Percentiles rank a stretch among this genome's conserved stretches.
Conservation (phyloP, 257 asterid species). For the Solanum medicagineum region DNA sequence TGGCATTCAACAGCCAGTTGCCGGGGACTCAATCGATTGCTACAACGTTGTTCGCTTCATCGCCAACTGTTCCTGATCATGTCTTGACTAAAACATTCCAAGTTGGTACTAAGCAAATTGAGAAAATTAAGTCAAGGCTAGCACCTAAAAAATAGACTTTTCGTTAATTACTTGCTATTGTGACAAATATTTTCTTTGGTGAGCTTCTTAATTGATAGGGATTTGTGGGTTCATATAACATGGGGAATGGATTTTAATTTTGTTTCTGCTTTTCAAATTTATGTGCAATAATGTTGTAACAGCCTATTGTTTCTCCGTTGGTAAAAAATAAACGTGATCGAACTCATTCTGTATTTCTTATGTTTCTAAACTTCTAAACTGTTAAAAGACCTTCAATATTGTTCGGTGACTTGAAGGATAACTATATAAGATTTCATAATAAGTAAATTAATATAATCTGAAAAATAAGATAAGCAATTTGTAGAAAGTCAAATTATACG, state of each 20-base stretch:
- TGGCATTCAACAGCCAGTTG: constrained; percentile 70
- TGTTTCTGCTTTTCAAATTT: neutral
- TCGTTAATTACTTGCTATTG: neutral
- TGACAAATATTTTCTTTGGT: neutral
- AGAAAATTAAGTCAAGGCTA: constrained; percentile 39
- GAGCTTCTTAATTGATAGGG: neutral
- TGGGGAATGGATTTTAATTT: neutral
- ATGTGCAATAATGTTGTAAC: neutral
- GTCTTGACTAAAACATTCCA: constrained; percentile 55
- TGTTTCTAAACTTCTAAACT: neutral
- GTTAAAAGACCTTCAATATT: too few species aligned
- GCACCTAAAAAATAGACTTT: constrained; percentile 23
- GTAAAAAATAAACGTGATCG: neutral
- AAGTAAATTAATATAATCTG: too few species aligned
- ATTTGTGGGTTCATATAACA: neutral
- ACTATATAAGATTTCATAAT: too few species aligned
- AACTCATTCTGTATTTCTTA: neutral
- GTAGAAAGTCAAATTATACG: too few species aligned
- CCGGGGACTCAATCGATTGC: constrained; percentile 66
- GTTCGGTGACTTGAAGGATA: neutral
- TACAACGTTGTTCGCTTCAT: constrained; percentile 34
- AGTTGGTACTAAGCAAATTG: constrained; percentile 21
- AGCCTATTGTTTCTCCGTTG: neutral
- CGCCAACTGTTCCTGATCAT: constrained; percentile 44
- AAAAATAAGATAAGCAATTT: too few species aligned